These are phyloP conservation scores for Penicillium ochrochloron DNA, from an alignment of 495 filamentous ascomycete genomes.

Conservation along the genomic window DNA sequence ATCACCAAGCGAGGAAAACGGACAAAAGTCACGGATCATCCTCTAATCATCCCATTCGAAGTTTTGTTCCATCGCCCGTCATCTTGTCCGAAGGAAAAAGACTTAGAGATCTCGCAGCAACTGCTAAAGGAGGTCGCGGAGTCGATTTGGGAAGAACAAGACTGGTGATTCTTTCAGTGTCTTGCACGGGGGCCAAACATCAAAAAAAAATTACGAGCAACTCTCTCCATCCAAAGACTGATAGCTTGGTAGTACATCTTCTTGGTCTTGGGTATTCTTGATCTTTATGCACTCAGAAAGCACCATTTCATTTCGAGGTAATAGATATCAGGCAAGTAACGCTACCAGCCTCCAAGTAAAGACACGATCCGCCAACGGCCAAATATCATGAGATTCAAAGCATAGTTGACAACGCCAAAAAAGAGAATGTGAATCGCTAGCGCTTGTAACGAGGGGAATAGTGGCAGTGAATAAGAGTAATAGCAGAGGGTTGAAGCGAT, in stretches of 20 bases:
- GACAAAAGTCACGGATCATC: no score
- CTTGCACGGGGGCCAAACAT: no score
- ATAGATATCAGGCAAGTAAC: conserved; percentile 7
- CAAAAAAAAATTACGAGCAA: no score
- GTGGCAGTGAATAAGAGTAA: conserved; percentile 16
- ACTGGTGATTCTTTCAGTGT: no score
- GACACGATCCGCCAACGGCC: conserved; percentile 3
- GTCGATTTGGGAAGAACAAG: no score
- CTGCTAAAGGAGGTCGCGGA: no score
- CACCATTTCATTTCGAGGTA: background rate
- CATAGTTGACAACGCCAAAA: conserved; percentile 16
- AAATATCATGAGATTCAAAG: conserved; percentile 1
- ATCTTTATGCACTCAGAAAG: background rate
- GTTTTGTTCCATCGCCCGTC: no score
- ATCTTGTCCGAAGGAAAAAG: no score
- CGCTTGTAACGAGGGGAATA: conserved; percentile 28
- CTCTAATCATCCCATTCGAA: no score
- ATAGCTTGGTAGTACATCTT: conserved; percentile 12
- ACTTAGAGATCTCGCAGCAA: no score
- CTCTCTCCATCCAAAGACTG: conserved; percentile 22
- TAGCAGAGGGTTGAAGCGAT: conserved; percentile 12
- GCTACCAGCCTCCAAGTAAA: conserved; percentile 8
- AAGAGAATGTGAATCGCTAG: conserved; percentile 16
- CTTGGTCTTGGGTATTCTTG: conserved; percentile 24
- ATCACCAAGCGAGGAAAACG: no score